These are phyloP conservation scores for Phytophthora colocasiae DNA, from an alignment of 352 stramenopile species.

Conservation along the genomic window DNA sequence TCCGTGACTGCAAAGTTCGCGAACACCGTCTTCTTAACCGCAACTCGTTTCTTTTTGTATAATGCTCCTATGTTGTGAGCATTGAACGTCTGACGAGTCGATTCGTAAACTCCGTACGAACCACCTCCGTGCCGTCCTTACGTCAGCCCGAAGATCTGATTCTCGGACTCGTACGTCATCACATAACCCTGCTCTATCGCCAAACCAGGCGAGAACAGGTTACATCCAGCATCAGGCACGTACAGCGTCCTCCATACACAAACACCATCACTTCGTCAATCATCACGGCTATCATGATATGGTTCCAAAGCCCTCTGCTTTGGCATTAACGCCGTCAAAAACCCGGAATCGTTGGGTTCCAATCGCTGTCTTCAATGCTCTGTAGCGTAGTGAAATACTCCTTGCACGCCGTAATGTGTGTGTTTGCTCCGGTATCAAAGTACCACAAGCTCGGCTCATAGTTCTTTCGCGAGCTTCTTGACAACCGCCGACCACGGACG, in stretches of 20 bases:
- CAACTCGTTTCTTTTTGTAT: background rate
- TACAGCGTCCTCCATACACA: conserved; percentile 14
- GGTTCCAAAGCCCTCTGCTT: conserved; percentile 24
- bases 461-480: too few species aligned
- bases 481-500: too few species aligned
- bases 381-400: too few species aligned
- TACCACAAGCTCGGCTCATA: too few species aligned
- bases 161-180: conserved; percentile 25
- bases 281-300: conserved; percentile 5
- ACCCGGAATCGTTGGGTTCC: too few species aligned
- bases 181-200: conserved; percentile 14
- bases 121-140: too few species aligned
- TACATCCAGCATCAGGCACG: conserved; percentile 18
- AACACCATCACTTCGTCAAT: conserved; percentile 23
- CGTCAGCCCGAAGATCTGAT: too few species aligned
- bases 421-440: too few species aligned
- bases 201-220: conserved; percentile 20
- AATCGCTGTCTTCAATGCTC: too few species aligned
- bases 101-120: too few species aligned
- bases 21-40: conserved; percentile 7
- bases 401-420: too few species aligned
- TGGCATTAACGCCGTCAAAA: background rate
- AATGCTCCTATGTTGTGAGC: conserved; percentile 11
- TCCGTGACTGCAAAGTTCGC: conserved; percentile 17
- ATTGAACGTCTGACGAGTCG: conserved; percentile 6